Conservation (phyloP, 2,329 filamentous ascomycete species). For the Penicillium hesseltinei region DNA sequence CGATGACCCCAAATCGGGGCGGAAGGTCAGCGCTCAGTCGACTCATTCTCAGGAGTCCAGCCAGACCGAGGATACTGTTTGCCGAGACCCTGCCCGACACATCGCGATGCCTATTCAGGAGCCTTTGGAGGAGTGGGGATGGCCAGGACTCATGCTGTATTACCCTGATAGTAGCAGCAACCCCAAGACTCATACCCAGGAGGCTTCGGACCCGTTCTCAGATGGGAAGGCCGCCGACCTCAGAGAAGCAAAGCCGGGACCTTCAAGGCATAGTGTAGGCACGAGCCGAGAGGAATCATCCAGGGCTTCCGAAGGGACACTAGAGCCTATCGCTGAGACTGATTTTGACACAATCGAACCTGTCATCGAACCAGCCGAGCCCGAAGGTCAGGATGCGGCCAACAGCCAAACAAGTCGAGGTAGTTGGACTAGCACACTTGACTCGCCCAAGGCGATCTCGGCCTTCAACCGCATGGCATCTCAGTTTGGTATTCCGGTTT, state of each 20-base stretch:
- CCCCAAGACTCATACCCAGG: background rate
- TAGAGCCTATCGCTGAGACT: slow-evolving; percentile 4
- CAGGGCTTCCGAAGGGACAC: slow-evolving; percentile 1
- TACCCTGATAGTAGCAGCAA: background rate
- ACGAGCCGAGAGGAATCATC: slow-evolving; percentile 1
- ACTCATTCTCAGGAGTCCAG: slow-evolving; percentile 33
- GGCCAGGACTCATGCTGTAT: slow-evolving; percentile 9
- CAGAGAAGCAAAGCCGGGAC: background rate
- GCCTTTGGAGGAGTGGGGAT: slow-evolving; percentile 7
- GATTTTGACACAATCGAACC: background rate
- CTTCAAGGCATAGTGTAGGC: slow-evolving; percentile 16
- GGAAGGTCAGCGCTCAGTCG: slow-evolving; percentile 36
- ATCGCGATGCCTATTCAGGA: slow-evolving; percentile 22
- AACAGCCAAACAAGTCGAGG: background rate
- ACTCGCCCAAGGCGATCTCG: slow-evolving; percentile 25
- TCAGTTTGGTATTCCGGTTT: slow-evolving; percentile 23
- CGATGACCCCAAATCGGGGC: slow-evolving; percentile 14
- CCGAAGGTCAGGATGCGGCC: background rate
- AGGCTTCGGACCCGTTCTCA: slow-evolving; percentile 21
- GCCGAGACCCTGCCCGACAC: slow-evolving; percentile 33
- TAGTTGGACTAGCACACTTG: slow-evolving; percentile 17
- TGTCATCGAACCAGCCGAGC: background rate
- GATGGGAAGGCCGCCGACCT: slow-evolving; percentile 17
- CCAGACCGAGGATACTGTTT: slow-evolving; percentile 35
- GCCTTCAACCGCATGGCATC: slow-evolving; percentile 34